Evolutionary conservation across 2,329 filamentous ascomycete species (phyloP), one percentile per base, ranked within the genome.

Genomic region (Chaetothyriales sp.): DNA sequence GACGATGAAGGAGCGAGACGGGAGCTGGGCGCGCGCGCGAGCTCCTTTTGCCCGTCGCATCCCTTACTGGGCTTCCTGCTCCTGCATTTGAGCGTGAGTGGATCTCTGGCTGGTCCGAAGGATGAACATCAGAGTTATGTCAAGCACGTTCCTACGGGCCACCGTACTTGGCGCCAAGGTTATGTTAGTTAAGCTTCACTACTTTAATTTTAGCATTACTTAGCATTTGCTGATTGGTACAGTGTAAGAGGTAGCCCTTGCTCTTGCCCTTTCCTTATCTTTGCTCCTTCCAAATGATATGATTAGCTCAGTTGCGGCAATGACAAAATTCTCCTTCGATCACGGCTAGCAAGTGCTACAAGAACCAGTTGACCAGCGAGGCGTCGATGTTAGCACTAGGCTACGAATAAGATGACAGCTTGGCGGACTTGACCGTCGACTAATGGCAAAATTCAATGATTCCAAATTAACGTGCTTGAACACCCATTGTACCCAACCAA

Each of bases 1-100:
- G 62, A 98, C 74, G 45, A 98, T 76, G 49, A 98, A 80, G 0
- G 89, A 95, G 52, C 72, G 77, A 1, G 73, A 39, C 15, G 32
- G 32, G 10, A 39, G 12, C 32, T 39, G 32, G 15, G 32, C 32
- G 32, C 32, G 32, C 3, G 32, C 32, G 5, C 32, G 32, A 39
- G 32, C 32, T 15, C 32, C 32, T 39, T 39, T 39, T 4, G 32
- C 32, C 10, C 32, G 32, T 39, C 32, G 32, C 32, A 39, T 39
- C 12, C 32, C 32, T 39, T 12, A 39, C 5, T 39, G 12, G 15
- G 12, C 12, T 39, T 5, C 15, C 8, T 39, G 32, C 32, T 15
- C 32, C 12, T 15, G 12, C 32, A 39, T 39, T 39, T 6, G n/a
- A n/a, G n/a, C n/a, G n/a, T n/a, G n/a, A n/a, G 7, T 10, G 28